Percentiles rank a stretch among this genome's conserved stretches.
Evolutionary conservation across 2,329 filamentous ascomycete species (phyloP).

Genomic region (Claviceps pusilla): DNA sequence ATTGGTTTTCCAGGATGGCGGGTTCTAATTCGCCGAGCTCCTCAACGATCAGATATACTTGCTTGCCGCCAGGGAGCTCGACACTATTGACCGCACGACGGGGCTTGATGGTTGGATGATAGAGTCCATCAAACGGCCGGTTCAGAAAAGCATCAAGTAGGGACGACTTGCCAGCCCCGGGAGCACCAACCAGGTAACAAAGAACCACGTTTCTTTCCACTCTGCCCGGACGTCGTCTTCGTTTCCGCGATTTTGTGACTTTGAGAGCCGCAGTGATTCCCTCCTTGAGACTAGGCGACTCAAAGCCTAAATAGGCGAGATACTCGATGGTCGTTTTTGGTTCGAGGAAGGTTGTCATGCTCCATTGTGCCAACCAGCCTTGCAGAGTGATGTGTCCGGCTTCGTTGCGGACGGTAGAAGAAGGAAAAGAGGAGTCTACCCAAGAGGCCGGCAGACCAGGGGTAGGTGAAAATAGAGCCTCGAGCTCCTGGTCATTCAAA

Average conservation of each 20-base stretch:
- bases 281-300: conserved; percentile 60
- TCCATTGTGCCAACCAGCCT: conserved; percentile 97
- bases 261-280: conserved; percentile 75
- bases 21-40: conserved; percentile 93
- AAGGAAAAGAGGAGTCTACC: conserved; percentile 79
- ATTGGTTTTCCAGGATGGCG: conserved; percentile 81
- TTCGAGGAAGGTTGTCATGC: conserved; percentile 96
- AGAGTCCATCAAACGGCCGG: conserved; percentile 66
- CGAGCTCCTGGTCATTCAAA: conserved; percentile 70
- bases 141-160: conserved; percentile 85
- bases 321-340: conserved; percentile 93
- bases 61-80: conserved; percentile 86
- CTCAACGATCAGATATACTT: conserved; percentile 90
- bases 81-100: conserved; percentile 91
- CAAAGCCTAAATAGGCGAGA: conserved; percentile 89
- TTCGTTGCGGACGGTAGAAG: conserved; percentile 87
- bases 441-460: conserved; percentile 78
- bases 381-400: conserved; percentile 90
- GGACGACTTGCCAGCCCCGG: conserved; percentile 79
- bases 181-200: conserved; percentile 78
- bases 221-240: conserved; percentile 62
- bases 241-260: conserved; percentile 80
- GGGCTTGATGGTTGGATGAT: conserved; percentile 89
- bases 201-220: conserved; percentile 91
- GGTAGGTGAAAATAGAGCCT: conserved; percentile 79